Percentiles rank a stretch among this genome's conserved stretches.
Evolutionary conservation across 371 early-diverging fungal species (phyloP).

Genomic region (Mucor velutinosus): DNA sequence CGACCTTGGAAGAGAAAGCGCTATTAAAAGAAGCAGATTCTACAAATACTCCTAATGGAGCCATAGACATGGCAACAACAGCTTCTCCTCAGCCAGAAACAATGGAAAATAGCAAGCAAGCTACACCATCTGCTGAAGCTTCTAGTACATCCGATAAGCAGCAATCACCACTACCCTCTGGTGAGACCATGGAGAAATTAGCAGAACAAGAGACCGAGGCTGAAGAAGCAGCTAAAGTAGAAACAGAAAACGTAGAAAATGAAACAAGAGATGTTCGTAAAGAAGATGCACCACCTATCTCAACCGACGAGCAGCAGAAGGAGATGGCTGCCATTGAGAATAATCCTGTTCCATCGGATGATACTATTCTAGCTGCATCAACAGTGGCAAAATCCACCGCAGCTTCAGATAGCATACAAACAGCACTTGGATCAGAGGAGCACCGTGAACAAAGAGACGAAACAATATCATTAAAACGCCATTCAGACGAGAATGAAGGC

Average conservation of each 20-base stretch:
- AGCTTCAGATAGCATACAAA: background rate
- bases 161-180: background rate
- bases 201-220: background rate
- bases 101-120: background rate
- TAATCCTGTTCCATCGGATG: background rate
- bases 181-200: background rate
- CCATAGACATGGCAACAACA: background rate
- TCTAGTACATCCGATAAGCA: background rate
- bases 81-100: background rate
- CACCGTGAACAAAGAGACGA: background rate
- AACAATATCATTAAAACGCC: background rate
- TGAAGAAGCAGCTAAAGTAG: background rate
- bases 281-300: background rate
- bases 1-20: background rate
- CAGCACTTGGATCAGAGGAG: background rate
- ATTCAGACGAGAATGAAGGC: background rate
- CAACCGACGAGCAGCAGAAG: background rate
- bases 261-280: background rate
- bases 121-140: background rate
- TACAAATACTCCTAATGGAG: background rate
- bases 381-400: background rate
- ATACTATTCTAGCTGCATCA: background rate
- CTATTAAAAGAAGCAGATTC: background rate
- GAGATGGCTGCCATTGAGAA: background rate
- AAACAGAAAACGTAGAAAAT: conserved; percentile 3